Conservation (phyloP, 2,329 filamentous ascomycete species). For the Geosmithia flava region DNA sequence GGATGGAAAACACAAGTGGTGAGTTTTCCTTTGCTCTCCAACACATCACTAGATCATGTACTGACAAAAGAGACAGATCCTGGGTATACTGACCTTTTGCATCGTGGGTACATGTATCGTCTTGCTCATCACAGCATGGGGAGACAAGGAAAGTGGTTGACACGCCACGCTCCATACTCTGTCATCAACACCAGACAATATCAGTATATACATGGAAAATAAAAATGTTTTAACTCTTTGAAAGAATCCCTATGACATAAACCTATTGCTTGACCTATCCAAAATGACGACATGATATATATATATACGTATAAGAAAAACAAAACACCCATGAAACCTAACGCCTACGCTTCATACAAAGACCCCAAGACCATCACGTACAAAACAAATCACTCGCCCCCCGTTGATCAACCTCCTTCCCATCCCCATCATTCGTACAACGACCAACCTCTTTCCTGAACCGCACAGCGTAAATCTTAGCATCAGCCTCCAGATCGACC, state of each 20-base stretch:
- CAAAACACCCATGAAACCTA: no score
- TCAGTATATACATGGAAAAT: no score
- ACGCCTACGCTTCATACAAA: no score
- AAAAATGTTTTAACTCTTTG: no score
- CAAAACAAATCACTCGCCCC: slow-evolving; percentile 56
- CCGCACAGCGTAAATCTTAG: slow-evolving; percentile 36
- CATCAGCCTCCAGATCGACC: slow-evolving; percentile 26
- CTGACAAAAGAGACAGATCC: slow-evolving; percentile 29
- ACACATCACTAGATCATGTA: no score
- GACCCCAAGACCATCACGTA: slow-evolving; percentile 6
- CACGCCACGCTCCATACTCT: no score
- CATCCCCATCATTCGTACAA: slow-evolving; percentile 32
- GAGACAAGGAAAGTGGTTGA: neutral
- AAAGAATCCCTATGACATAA: no score
- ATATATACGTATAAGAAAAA: no score
- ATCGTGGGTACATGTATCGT: slow-evolving; percentile 57
- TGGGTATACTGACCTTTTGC: slow-evolving; percentile 45
- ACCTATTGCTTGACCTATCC: no score
- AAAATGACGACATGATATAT: no score
- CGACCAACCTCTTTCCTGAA: slow-evolving; percentile 58
- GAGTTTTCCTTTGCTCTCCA: no score
- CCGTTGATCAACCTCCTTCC: slow-evolving; percentile 11
- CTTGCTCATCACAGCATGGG: slow-evolving; percentile 32
- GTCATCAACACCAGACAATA: no score
- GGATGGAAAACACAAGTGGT: slow-evolving; percentile 89